Base-by-base conservation (phyloP, 257 asterid genomes). In the Solanum phureja region DNA sequence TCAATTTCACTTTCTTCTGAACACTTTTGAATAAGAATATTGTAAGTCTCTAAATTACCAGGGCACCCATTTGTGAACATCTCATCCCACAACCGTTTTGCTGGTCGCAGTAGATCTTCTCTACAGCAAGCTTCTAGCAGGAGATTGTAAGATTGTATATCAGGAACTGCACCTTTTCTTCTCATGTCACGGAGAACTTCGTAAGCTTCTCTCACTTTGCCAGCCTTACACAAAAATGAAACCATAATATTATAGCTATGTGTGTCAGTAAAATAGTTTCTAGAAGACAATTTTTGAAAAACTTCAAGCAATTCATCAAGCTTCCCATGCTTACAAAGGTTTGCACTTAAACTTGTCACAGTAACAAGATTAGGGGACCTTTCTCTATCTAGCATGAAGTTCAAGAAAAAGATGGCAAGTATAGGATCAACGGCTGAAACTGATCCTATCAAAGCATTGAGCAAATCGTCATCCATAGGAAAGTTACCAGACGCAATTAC, bases 1-100 rank as follows among this genome's bases (percentile, higher is more conserved):
- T 95, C 96, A 74, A 90, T 91, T 73, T 93, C 92, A 11, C 95
- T 96, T 18, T 88, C 88, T 89, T 91, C 93, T 31, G 92, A 91
- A 35, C 94, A 91, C 87, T 92, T 95, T 11, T 77, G 88, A 44
- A 95, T 93, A 19, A 97, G 93, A 64, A 95, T 92, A 49, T 83
- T 89, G 88, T 93, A 95, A 11, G 94, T 94, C 89, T 88, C 91
- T 89, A 90, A 83, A 89, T 95, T 92, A 44, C 97, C 98, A 88
- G 89, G 86, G 87, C 97, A 95, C 42, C 97, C 96, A 92, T 93
- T 92, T 58, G 95, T 89, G 90, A 97, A 95, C 99, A 97, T 97
- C 92, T 97, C 98, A 86, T 97, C 98, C 98, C 98, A 95, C 52
- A 97, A 88, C 86, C 98, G 93, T 89, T 92, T 95, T 35, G 99